Conservation (phyloP, 306 rosid genomes). For the Pachyrhizus erosus region DNA sequence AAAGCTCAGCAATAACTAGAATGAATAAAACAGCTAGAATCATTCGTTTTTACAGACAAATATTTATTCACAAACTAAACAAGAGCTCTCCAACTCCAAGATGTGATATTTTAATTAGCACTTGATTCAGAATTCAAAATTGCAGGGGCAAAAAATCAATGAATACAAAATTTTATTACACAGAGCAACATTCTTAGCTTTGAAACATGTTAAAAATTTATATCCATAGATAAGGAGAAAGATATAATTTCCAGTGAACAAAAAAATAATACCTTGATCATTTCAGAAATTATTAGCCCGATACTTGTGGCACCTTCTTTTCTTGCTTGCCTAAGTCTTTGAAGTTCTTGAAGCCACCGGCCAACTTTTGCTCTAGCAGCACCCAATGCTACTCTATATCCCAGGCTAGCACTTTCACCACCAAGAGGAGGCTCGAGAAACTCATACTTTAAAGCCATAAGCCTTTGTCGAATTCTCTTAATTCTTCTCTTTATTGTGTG, state of each 20-base stretch:
- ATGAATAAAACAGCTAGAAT: conserved; percentile 23
- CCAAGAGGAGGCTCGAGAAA: conserved; percentile 77
- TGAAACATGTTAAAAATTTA: conserved; percentile 1
- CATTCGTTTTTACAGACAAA: conserved; percentile 31
- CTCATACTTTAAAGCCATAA: conserved; percentile 96
- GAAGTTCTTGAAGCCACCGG: conserved; percentile 99
- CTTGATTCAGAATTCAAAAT: conserved; percentile 21
- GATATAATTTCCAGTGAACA: background rate
- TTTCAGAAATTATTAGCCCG: conserved; percentile 87
- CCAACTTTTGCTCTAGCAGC: conserved; percentile 95
- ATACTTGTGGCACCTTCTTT: conserved; percentile 98
- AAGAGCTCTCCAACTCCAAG: conserved; percentile 32
- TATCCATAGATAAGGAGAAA: conserved; percentile 22
- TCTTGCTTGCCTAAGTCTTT: conserved; percentile 96
- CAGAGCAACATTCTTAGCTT: conserved; percentile 10
- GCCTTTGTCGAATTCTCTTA: conserved; percentile 93
- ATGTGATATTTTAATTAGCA: conserved; percentile 23
- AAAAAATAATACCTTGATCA: conserved; percentile 77
- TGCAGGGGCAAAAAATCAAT: conserved; percentile 24
- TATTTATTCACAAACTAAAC: conserved; percentile 24
- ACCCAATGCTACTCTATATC: conserved; percentile 86
- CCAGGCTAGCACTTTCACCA: conserved; percentile 87
- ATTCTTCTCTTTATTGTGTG: conserved; percentile 88
- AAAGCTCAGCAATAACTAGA: conserved; percentile 23
- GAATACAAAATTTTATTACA: conserved; percentile 10